A percentile compares a stretch with the other conserved stretches of the same genome.
phyloP scores from a whole-genome alignment of 495 filamentous ascomycete species.

The Lichenothelia convexa region DNA sequence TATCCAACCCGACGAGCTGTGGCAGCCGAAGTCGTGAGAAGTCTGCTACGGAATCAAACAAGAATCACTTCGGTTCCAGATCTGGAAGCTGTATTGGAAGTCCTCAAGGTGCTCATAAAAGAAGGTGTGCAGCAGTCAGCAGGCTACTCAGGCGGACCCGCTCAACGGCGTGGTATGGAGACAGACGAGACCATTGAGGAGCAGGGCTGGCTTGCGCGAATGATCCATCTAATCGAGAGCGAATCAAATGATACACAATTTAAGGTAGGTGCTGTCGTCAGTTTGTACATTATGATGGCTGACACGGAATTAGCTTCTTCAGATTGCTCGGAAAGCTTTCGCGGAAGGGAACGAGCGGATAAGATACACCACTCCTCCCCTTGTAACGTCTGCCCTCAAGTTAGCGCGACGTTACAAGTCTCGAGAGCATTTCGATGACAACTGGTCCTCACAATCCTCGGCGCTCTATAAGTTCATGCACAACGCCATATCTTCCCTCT shows the following conservation, averaged over 20 bases:
- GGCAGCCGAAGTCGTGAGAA: slow-evolving; percentile 68
- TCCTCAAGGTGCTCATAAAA: slow-evolving; percentile 75
- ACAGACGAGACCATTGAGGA: slow-evolving; percentile 96
- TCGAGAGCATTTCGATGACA: slow-evolving; percentile 86
- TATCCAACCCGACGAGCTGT: slow-evolving; percentile 83
- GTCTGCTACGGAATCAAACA: slow-evolving; percentile 61
- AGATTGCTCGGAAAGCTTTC: slow-evolving; percentile 74
- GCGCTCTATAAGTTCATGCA: slow-evolving; percentile 93
- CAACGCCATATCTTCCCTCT: slow-evolving; percentile 66
- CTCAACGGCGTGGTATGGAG: slow-evolving; percentile 44
- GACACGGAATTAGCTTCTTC: slow-evolving; percentile 44
- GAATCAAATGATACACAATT: slow-evolving; percentile 85
- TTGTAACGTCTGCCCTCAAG: slow-evolving; percentile 79
- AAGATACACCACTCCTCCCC: slow-evolving; percentile 81
- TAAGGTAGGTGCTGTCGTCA: slow-evolving; percentile 33
- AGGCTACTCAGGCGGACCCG: slow-evolving; percentile 63
- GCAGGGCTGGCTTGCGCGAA: slow-evolving; percentile 85
- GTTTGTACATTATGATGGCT: slow-evolving; percentile 7
- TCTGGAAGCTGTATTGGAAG: slow-evolving; percentile 75
- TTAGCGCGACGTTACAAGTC: slow-evolving; percentile 78
- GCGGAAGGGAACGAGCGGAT: slow-evolving; percentile 87
- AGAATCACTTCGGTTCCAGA: slow-evolving; percentile 55
- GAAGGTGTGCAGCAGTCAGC: slow-evolving; percentile 73
- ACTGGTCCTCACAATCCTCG: slow-evolving; percentile 78
- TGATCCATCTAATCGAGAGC: slow-evolving; percentile 72